Base-by-base conservation (phyloP, 257 asterid genomes). In the Cynanchum wilfordii region DNA sequence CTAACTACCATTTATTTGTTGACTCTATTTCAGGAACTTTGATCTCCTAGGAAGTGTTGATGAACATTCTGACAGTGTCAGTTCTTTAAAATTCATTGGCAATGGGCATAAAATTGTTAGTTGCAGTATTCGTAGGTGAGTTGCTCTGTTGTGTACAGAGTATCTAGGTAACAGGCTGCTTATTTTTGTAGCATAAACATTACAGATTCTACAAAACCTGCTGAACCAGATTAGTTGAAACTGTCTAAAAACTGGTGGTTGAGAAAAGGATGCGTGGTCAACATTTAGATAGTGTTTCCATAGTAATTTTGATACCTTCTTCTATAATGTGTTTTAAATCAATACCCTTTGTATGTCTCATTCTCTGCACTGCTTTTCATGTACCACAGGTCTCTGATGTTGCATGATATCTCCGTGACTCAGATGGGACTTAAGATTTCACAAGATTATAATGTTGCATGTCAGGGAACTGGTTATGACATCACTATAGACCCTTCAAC, bases 121-220 rank as follows among this genome's bases (percentile, higher is more conserved):
- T 75, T 86, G 87, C 70, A 67, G 84, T 52, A 81, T 86, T 65
- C 86, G 86, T 70, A 73, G 89, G 96, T 89, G 84, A 80, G 89
- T 78, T 71, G 71, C 70, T 49, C 66, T 57, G 10, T 49, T 58
- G 22, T 40, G 38, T 66, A 24, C 13, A 3, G 16, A 36, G 27
- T 56, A 44, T 29, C 19, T 54, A 44, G 42, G 30, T 42, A 25
- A 4, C 45, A 27, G 33, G 57, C 47, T 33, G 15, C n/a, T 22
- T 15, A 29, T 58, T 10, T 11, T 11, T 19, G 44, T 8, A 52
- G 7, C 68, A 45, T 33, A 38, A 68, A 67, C 54, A 29, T 25
- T 45, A 27, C 11, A 22, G 12, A 38, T 74, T n/a, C 49, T 51
- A 42, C 10, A n/a, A 7, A 22, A 67, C 2, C 56, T 66, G n/a